Base-by-base conservation (phyloP, 192 early-diverging fungal species). In the Umbelopsis sp. region DNA sequence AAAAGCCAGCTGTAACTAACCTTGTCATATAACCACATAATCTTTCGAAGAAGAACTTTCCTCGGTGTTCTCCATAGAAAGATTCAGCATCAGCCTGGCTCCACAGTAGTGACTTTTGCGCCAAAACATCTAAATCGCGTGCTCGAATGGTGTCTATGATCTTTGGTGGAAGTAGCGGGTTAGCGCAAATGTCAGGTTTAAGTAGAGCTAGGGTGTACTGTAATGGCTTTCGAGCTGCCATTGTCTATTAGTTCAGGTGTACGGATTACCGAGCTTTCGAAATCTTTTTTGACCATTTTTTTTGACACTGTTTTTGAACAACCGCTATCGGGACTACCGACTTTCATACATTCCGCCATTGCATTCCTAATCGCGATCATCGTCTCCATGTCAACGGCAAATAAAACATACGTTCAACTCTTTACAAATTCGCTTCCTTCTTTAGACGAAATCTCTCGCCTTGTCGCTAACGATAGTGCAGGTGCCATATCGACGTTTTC, bases 401-500 rank as follows among this genome's bases (percentile, higher is more conserved):
- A 1, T 5, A 62, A n/a, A 5, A 62, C 56, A 3, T 62, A 36
- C 34, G 26, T 62, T 10, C 56, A 62, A 16, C 26, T 62, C 4
- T 62, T 62, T 34, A 31, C 24, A 8, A 32, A 12, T 62, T 14
- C 56, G 20, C 31, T 62, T 12, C 56, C 56, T 0, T 29, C 29
- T 7, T 20, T 62, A 20, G 56, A 62, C 56, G 31, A 62, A 34
- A 31, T 31, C 4, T n/a, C 29, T 32, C 26, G n/a, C 0, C 56
- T 62, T 32, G 56, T 62, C 10, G 56, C 56, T 2, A 62, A 31
- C 77, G 85, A 88, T 65, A 76, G 77, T 3, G 93, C 93, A 9
- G 96, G 96, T n/a, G 96, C 96, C 1, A 92, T 96, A 52, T 88
- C 92, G 1, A 92, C 91, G 0, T 97, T 97, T 79, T 85, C 87